Base-by-base conservation (phyloP, 2,329 filamentous ascomycete genomes). In the Kalaharituber pfeilii region DNA sequence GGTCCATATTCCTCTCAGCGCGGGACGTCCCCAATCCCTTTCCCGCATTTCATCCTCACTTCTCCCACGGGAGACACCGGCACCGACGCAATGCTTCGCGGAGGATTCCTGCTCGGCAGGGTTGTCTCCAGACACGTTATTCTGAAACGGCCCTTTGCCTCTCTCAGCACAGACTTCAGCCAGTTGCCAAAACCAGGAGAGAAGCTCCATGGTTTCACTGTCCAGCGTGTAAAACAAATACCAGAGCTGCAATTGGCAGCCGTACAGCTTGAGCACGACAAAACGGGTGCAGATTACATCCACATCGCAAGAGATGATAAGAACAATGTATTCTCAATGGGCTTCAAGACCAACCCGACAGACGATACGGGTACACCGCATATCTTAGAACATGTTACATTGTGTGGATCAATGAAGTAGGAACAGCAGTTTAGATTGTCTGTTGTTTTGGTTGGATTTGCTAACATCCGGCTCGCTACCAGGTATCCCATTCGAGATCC, bases 261-360 rank as follows among this genome's bases (percentile, higher is more conserved):
- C 4, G 70, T 96, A 52, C 85, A 93, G 60, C 76, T 98, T 59
- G 81, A 85, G 65, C 91, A 98, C 67, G 85, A 96, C 71, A 88
- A 88, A 73, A 98, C 91, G 0, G 86, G 88, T 57, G 91, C 91
- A 60, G 86, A 98, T 62, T 95, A 96, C 67, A 75, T 98, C 49
- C 91, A 98, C 70, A 83, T 98, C 63, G 89, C 88, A 15, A 77
- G 89, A 63, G 87, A 96, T 55, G 91, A 98, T 67, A 84, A 82
- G 73, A 98, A 98, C 72, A 98, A 98, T 84, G 91, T 96, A 67
- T 98, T 98, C 71, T 93, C 88, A 33, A 93, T 98, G 65, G 91
- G 88, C 52, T 98, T 98, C 79, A 95, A 95, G 77, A 98, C 91
- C 24, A 96, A 96, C 67, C 91, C 91, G 18, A 88, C 88, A 7